Evolutionary conservation across 352 stramenopile genomes (phyloP).

Genomic region (Pythium oligandrum): DNA sequence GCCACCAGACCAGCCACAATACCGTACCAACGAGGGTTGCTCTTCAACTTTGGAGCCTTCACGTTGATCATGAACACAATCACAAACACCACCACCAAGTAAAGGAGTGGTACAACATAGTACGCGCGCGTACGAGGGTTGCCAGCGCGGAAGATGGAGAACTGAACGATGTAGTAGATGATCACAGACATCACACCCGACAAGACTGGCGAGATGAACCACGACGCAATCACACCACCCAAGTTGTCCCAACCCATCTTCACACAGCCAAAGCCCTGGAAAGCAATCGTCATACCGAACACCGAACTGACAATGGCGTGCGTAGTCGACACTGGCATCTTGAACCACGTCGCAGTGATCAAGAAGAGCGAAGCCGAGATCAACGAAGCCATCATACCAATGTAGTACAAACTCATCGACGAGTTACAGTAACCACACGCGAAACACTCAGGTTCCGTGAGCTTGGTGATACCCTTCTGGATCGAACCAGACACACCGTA

Average conservation of each 20-base stretch:
- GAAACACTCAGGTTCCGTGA: slow-evolving; percentile 21
- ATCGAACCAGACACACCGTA: slow-evolving; percentile 75
- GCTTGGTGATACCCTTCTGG: slow-evolving; percentile 33
- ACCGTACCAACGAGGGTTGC: background rate
- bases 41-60: slow-evolving; percentile 18
- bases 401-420: no score
- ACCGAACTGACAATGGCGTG: no score
- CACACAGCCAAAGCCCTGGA: no score
- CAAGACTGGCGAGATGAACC: slow-evolving; percentile 49
- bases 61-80: slow-evolving; percentile 45
- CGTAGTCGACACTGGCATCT: no score
- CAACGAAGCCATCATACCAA: no score
- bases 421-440: slow-evolving; percentile 32
- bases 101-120: slow-evolving; percentile 39
- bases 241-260: no score
- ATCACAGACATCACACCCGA: slow-evolving; percentile 43
- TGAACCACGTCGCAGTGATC: no score
- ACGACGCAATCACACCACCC: no score
- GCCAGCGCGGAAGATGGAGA: slow-evolving; percentile 38
- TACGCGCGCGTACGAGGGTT: slow-evolving; percentile 27
- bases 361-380: no score
- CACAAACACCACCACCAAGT: slow-evolving; percentile 40
- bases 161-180: slow-evolving; percentile 52
- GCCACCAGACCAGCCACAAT: background rate
- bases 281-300: no score